Evolutionary conservation across 1,284 basidiomycete species (phyloP), one percentile per base, ranked within the genome.

Genomic region (Apiotrichum gamsii): DNA sequence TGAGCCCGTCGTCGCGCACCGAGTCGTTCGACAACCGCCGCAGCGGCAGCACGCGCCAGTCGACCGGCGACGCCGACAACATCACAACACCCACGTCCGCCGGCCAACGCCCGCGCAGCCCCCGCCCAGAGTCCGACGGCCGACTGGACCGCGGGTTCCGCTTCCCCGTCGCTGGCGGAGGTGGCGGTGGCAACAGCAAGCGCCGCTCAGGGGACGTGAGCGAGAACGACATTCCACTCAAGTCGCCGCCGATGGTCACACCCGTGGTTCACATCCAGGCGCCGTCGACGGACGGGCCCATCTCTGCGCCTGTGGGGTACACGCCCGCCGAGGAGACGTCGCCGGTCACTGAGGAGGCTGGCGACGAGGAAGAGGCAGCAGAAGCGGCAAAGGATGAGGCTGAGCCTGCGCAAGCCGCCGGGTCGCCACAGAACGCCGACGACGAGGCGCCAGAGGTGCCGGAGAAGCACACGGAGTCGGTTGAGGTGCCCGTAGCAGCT

Each of bases 131-230:
- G 43, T 60, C 67, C 9, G 65, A 67, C 38, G 71, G 71, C 3
- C 69, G 69, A 23, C 52, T 73, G 13, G 71, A 73, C 54, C 57
- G 67, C 3, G 47, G 50, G 4, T 73, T 73, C 66, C 69, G 67
- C 50, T 73, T 73, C 56, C 71, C 71, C 1, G 34, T 60, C 11
- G 18, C 15, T 4, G 47, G 29, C 10, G 30, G 19, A 8, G 20
- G 20, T 24, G 19, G 25, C 33, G n/a, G 19, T n/a, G 23, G 23
- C 5, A 23, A 25, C 16, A 20, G 25, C 25, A 25, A 5, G 6
- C 4, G 21, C 15, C 15, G n/a, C 37, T 15, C 9, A 8, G 37
- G 6, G n/a, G 25, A 41, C 19, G 23, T 41, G n/a, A 15, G 31
- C 31, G 38, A 38, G 6, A 15, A 33, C 1, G 33, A 32, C 9